phyloP scores from a whole-genome alignment of 768 basidiomycete species.

The Xanthoconium purpureum region DNA sequence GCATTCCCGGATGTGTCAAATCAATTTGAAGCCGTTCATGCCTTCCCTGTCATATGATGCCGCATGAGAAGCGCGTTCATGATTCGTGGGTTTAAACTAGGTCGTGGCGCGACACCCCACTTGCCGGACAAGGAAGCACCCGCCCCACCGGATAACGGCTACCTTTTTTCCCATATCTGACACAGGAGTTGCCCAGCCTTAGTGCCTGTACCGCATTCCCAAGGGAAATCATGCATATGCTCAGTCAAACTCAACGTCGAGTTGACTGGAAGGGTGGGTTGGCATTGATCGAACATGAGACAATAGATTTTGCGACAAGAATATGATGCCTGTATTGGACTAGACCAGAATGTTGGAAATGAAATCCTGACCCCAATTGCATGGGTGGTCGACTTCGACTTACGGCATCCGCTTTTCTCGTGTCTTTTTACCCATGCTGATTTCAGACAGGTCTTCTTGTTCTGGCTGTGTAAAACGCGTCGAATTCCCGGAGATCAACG shows the following conservation, averaged over 20 bases:
- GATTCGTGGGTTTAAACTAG: slow-evolving; percentile 16
- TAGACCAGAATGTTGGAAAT: slow-evolving; percentile 16
- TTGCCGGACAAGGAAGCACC: slow-evolving; percentile 19
- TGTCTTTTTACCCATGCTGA: slow-evolving; percentile 28
- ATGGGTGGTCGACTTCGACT: slow-evolving; percentile 31
- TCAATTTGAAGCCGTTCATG: slow-evolving; percentile 2
- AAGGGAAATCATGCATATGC: neutral
- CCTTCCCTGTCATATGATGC: slow-evolving; percentile 5
- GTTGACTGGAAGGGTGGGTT: neutral
- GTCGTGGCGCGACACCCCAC: slow-evolving; percentile 7
- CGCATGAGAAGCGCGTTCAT: slow-evolving; percentile 7
- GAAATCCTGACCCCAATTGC: slow-evolving; percentile 26
- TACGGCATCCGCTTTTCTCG: slow-evolving; percentile 36
- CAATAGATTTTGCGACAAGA: slow-evolving; percentile 1
- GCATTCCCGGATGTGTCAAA: slow-evolving; percentile 10
- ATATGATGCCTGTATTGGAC: slow-evolving; percentile 3
- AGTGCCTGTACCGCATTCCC: neutral
- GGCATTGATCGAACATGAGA: neutral
- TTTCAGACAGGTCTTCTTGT: slow-evolving; percentile 16
- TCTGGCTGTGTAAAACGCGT: slow-evolving; percentile 23
- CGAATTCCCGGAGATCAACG: slow-evolving; percentile 32
- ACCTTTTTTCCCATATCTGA: slow-evolving; percentile 5
- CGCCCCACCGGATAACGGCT: slow-evolving; percentile 25
- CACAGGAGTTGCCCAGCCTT: neutral
- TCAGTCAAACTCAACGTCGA: neutral